Base-by-base conservation (phyloP, 192 early-diverging fungal species). In the Thamnidium elegans region DNA sequence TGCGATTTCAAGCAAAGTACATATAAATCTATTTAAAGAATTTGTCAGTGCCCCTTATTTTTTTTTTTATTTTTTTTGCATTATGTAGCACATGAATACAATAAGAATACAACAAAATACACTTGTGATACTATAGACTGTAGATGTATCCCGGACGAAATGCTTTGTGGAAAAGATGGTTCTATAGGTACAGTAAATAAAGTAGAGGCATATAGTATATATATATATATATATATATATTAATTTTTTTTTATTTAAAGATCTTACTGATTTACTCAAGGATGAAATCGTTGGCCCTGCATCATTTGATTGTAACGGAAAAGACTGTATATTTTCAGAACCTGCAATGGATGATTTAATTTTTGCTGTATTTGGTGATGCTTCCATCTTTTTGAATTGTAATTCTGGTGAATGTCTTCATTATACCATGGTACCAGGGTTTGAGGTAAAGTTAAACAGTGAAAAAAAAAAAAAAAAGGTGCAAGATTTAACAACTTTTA, bases 401-500 rank as follows among this genome's bases (percentile, higher is more conserved):
- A 69, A 76, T 53, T 87, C 89, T 39, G 93, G 94, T 30, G 92
- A 94, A 75, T 96, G 94, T 66, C 64, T 94, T 55, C 92, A 94
- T 73, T 89, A 89, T 60, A 89, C 86, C 21, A 85, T 92, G 71
- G 80, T 94, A 15, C 94, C 94, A 4, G 89, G 86, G n/a, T 92
- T 89, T 68, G 69, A 39, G 36, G 36, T 39, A 39, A 26, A 26
- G 3, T 2, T 2, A 2, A 26, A 26, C 3, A 26, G 3, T 26
- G 3, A 26, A 26, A 26, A 26, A 26, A 39, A 39, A 39, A 10
- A 39, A 39, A 39, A 39, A 39, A 10, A 39, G 36, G 36, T 39
- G 36, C 4, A 6, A 10, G 4, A 9, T 39, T 36, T 39, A 39
- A 39, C 36, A 9, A 6, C 36, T 39, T 39, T 39, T 39, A 7